These are phyloP conservation scores for Rhododendron henanense DNA, from an alignment of 148 eudicot species.

Conservation along the genomic window DNA sequence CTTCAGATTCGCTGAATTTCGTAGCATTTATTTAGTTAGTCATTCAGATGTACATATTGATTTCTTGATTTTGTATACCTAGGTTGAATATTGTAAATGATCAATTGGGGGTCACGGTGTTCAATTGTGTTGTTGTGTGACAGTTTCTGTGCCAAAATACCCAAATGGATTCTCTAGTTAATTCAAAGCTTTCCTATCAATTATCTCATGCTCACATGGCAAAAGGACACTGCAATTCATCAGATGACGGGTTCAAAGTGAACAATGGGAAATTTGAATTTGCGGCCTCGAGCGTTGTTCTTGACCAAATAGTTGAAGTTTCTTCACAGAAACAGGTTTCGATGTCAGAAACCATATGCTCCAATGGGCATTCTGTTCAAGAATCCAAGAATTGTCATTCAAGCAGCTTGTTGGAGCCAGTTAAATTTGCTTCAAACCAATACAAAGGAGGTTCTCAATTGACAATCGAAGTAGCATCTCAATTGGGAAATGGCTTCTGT, in stretches of 20 bases:
- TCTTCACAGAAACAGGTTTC: conserved; percentile 25
- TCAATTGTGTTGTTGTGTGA: conserved; percentile 27
- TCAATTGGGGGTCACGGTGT: conserved; percentile 16
- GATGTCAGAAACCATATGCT: conserved; percentile 29
- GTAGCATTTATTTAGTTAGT: neutral
- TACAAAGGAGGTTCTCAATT: conserved; percentile 18
- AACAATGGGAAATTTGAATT: conserved; percentile 30
- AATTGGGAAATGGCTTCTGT: conserved; percentile 30
- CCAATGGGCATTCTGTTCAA: conserved; percentile 27
- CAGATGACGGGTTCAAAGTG: neutral
- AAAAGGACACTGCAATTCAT: conserved; percentile 2
- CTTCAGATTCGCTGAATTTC: conserved; percentile 7
- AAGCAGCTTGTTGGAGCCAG: conserved; percentile 22
- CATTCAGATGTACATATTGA: neutral
- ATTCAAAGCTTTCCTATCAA: conserved; percentile 24
- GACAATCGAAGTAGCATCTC: conserved; percentile 25
- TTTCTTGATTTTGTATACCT: neutral
- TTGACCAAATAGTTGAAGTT: conserved; percentile 26
- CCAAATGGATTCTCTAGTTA: conserved; percentile 7
- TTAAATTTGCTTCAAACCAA: conserved; percentile 13
- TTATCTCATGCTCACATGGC: conserved; percentile 11
- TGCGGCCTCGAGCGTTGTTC: conserved; percentile 12
- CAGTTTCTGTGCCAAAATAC: conserved; percentile 28
- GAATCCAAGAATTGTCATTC: conserved; percentile 30
- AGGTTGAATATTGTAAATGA: conserved; percentile 15